Conservation (phyloP, 139 green algal genomes). For the Coelastrella sp. region DNA sequence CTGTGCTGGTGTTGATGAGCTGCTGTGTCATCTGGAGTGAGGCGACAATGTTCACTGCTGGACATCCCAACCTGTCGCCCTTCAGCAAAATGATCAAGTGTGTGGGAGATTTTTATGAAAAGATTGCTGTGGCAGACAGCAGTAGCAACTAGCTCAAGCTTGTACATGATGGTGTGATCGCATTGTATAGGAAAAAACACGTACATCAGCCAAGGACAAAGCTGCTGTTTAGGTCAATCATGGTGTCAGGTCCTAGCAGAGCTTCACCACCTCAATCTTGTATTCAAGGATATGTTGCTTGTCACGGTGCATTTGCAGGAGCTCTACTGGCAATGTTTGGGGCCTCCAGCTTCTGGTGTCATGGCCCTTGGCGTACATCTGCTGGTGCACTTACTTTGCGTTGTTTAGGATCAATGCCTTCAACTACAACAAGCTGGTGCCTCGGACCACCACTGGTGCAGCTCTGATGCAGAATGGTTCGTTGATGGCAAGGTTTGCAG, state of each 20-base stretch:
- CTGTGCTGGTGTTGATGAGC: slow-evolving; percentile 67
- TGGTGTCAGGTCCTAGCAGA: no score
- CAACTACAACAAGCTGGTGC: slow-evolving; percentile 77
- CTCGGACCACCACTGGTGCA: slow-evolving; percentile 46
- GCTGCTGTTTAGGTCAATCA: no score
- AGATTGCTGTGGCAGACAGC: background rate
- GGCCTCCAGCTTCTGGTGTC: slow-evolving; percentile 53
- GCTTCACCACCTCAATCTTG: background rate
- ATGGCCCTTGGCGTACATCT: slow-evolving; percentile 83
- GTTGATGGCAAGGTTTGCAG: slow-evolving; percentile 91
- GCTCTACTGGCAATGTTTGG: slow-evolving; percentile 46
- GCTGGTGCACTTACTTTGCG: slow-evolving; percentile 89
- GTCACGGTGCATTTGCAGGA: slow-evolving; percentile 36
- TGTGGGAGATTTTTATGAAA: background rate
- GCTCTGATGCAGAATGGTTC: slow-evolving; percentile 71
- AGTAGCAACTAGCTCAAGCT: no score
- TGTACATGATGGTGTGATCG: no score
- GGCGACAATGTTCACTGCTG: slow-evolving; percentile 83
- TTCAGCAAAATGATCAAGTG: slow-evolving; percentile 72
- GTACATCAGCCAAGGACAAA: background rate
- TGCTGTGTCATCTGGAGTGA: slow-evolving; percentile 87
- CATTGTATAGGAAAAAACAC: no score
- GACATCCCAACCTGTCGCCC: slow-evolving; percentile 83
- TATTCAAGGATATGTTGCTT: no score
- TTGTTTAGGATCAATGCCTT: slow-evolving; percentile 88